Conservation (phyloP, 495 filamentous ascomycete genomes). For the Hyaloscypha bicolor region DNA sequence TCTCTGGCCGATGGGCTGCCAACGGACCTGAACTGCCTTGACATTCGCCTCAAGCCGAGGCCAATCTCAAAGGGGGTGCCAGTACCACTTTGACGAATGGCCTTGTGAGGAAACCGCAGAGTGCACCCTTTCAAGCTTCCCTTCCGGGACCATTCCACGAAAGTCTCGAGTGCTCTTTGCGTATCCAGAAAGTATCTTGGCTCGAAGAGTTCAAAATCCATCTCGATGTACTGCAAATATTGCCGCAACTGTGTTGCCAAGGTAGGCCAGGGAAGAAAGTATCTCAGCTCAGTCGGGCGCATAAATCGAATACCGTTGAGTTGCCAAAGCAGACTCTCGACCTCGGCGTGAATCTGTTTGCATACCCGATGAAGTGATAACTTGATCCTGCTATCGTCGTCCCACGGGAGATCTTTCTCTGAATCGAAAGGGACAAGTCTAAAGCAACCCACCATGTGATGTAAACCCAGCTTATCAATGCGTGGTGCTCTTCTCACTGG, state of each 20-base stretch:
- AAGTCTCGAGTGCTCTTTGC: neutral
- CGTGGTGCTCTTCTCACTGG: neutral
- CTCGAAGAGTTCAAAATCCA: neutral
- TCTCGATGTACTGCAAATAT: neutral
- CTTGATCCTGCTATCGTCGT: neutral
- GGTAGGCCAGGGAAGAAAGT: neutral
- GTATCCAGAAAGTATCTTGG: neutral
- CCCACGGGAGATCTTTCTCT: neutral
- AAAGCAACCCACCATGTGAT: neutral
- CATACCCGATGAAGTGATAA: neutral
- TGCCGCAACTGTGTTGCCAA: neutral
- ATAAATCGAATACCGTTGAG: neutral
- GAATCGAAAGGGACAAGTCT: neutral
- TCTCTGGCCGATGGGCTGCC: neutral
- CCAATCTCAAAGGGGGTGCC: neutral
- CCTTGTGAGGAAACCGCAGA: neutral
- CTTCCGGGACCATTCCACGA: neutral
- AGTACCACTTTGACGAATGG: neutral
- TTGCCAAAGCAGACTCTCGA: conserved; percentile 4
- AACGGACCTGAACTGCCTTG: neutral
- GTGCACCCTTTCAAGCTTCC: neutral
- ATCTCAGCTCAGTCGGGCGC: neutral
- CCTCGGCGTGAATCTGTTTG: conserved; percentile 11
- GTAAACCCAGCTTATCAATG: neutral
- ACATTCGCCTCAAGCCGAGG: neutral